Evolutionary conservation across 805 yeast species (phyloP).

Genomic region (Isabelozyma rhagii): DNA sequence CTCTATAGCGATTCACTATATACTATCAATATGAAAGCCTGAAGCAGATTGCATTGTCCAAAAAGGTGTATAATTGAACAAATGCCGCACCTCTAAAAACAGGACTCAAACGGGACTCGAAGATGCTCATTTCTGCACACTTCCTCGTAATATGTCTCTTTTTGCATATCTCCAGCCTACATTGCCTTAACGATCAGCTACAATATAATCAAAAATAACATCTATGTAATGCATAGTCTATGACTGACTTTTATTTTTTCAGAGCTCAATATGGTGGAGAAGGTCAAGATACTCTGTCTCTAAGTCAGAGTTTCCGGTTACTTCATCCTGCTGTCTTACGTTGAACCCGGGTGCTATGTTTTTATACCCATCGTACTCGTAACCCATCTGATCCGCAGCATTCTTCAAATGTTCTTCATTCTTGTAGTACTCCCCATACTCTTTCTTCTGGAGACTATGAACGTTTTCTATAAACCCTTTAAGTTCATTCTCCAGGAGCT

Average conservation of each 20-base stretch:
- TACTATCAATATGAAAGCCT: too few species aligned
- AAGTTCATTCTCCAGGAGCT: conserved; percentile 13
- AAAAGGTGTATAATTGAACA: too few species aligned
- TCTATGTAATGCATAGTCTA: too few species aligned
- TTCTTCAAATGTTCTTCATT: conserved; percentile 11
- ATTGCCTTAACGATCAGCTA: too few species aligned
- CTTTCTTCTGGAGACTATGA: conserved; percentile 15
- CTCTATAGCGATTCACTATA: too few species aligned
- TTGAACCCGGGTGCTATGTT: conserved; percentile 9
- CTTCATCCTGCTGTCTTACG: conserved; percentile 3
- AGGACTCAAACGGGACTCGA: too few species aligned
- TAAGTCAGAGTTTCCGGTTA: conserved; percentile 6
- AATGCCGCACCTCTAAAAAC: too few species aligned
- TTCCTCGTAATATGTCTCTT: too few species aligned
- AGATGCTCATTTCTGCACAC: too few species aligned
- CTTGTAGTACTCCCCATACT: conserved; percentile 14
- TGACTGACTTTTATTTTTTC: background rate
- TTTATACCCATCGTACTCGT: conserved; percentile 3
- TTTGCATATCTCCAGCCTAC: too few species aligned
- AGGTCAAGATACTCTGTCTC: conserved; percentile 16
- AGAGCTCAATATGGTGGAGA: conserved; percentile 1
- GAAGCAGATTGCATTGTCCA: too few species aligned
- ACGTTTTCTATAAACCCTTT: conserved; percentile 8
- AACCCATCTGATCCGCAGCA: conserved; percentile 5
- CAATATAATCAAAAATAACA: too few species aligned